Evolutionary conservation across 2,329 filamentous ascomycete genomes (phyloP), one percentile per base, ranked within the genome.

Genomic region (Aspergillus chevalieri): DNA sequence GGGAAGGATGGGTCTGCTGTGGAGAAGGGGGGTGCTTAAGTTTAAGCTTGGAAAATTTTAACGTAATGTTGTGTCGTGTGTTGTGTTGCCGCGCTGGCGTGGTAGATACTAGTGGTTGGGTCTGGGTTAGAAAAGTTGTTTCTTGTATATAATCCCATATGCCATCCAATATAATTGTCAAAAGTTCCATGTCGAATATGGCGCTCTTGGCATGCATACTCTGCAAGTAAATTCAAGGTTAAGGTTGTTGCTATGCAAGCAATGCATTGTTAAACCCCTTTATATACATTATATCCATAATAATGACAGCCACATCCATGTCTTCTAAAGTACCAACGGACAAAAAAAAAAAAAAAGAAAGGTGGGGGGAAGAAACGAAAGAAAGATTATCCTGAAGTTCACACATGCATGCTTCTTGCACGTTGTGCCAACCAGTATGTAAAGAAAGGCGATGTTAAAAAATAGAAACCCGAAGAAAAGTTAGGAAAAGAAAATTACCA

Each of bases 221-320:
- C 4, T 22, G 21, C 21, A 36, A n/a, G n/a, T 36, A 36, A 36
- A 14, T n/a, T 36, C 33, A 36, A 33, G 30, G 30, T 10, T 12
- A 10, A 33, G 8, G 8, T 36, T n/a, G 8, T 36, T 36, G 15
- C 15, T 36, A 36, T 17, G 15, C 12, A 19, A 42, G 39, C 39
- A 24, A 42, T 24, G 12, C 12, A 42, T 42, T 42, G 39, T 42
- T 22, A 30, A 12, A 30, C 34, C 28, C 44, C 28, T 34, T 26
- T 46, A 52, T 49, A 46, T 46, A 47, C 43, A 50, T 44, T 45
- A 43, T 42, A 28, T 26, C 10, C 39, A 36, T 36, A 36, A n/a
- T 36, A 17, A 36, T 36, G 15, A 17, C 3, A 17, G 9, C n/a
- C 34, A 36, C 15, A 17, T 17, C 34, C 34, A 36, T 17, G 34